Conservation (phyloP, 352 stramenopile genomes). For the Phytophthora boehmeriae region DNA sequence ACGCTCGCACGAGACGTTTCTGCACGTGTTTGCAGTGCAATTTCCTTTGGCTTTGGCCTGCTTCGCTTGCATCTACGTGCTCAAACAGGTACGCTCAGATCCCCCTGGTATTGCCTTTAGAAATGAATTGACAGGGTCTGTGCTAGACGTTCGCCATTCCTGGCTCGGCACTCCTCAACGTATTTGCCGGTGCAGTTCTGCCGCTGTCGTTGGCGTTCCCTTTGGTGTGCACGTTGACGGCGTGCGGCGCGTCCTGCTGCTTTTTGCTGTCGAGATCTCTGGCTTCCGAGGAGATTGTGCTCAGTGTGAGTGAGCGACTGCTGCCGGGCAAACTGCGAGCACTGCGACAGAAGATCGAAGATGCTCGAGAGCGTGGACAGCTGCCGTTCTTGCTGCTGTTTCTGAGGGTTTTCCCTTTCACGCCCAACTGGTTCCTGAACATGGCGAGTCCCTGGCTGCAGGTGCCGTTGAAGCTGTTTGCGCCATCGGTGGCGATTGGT, state of each 20-base stretch:
- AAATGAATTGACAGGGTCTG: constrained; percentile 6
- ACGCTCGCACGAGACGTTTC: constrained; percentile 60
- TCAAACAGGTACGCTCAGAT: constrained; percentile 80
- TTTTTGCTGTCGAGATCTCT: constrained; percentile 74
- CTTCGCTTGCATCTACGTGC: constrained; percentile 75
- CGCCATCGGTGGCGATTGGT: constrained; percentile 63
- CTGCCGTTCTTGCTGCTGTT: constrained; percentile 76
- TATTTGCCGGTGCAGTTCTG: constrained; percentile 73
- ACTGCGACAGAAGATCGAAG: constrained; percentile 60
- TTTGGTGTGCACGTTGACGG: constrained; percentile 66
- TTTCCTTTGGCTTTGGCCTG: constrained; percentile 72
- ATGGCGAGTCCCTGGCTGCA: constrained; percentile 78
- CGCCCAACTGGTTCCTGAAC: constrained; percentile 88
- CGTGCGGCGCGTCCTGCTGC: constrained; percentile 72
- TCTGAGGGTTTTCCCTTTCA: constrained; percentile 82
- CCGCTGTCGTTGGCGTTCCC: constrained; percentile 71
- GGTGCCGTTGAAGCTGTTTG: constrained; percentile 72
- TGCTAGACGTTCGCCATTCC: constrained; percentile 84
- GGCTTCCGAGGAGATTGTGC: constrained; percentile 61
- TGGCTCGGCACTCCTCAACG: constrained; percentile 74
- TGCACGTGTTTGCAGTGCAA: constrained; percentile 61
- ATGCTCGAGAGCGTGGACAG: constrained; percentile 45
- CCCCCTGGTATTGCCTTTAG: too few species aligned
- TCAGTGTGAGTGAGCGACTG: constrained; percentile 61
- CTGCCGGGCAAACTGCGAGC: constrained; percentile 62